These are phyloP conservation scores for Cyanophora paradoxa DNA, from an alignment of 78 protist species.

Conservation along the genomic window DNA sequence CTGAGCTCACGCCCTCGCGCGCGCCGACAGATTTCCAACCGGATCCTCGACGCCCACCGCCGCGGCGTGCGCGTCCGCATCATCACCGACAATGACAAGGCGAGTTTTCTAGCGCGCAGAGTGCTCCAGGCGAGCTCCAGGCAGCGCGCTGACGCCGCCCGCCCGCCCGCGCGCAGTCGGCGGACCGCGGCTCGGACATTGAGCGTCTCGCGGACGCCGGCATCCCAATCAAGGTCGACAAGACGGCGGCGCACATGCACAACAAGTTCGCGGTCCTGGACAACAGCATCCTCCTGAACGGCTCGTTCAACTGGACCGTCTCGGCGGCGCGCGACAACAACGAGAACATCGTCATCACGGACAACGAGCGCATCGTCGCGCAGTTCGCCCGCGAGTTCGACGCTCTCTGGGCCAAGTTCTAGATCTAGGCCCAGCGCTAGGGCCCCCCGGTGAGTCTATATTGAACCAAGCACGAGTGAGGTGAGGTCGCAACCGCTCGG, in stretches of 20 bases:
- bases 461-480: no score
- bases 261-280: constrained; percentile 43
- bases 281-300: constrained; percentile 8
- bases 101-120: no score
- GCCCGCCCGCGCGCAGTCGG: no score
- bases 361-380: neutral
- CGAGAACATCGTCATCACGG: constrained; percentile 30
- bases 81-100: constrained; percentile 27
- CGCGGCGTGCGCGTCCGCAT: constrained; percentile 28
- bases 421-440: no score
- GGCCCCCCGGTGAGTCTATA: no score
- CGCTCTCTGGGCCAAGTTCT: no score
- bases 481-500: no score
- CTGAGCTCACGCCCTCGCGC: no score
- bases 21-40: neutral
- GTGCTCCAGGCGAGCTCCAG: no score
- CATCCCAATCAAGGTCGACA: constrained; percentile 9
- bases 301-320: constrained; percentile 39
- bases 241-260: constrained; percentile 25
- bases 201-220: constrained; percentile 4
- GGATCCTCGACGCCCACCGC: neutral
- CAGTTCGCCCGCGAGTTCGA: no score
- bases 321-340: constrained; percentile 1
- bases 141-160: no score
- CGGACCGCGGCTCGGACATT: constrained; percentile 24